Percentiles rank a stretch among this genome's conserved stretches.
phyloP scores from a whole-genome alignment of 306 rosid genomes.

The Prunus mira region DNA sequence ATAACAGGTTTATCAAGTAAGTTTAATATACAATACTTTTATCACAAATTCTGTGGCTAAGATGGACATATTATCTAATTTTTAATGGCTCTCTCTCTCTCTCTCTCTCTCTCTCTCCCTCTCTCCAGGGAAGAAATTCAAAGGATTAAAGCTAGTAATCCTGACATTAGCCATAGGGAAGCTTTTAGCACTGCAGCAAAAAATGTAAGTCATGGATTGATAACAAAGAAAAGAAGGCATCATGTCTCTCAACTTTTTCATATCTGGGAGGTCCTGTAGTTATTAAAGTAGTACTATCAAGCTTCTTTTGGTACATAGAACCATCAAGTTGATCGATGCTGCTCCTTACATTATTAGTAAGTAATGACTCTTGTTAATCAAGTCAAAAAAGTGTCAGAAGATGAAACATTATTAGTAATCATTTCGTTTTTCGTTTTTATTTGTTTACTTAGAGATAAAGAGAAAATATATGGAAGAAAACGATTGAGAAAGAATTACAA shows the following conservation, averaged over 20 bases:
- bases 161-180: constrained; percentile 93
- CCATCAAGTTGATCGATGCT: background rate
- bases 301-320: background rate
- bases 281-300: background rate
- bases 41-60: background rate
- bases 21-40: constrained; percentile 15
- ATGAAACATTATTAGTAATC: no score
- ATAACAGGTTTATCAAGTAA: constrained; percentile 92
- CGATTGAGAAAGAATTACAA: no score
- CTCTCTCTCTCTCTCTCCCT: constrained; percentile 8
- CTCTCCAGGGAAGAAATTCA: constrained; percentile 89
- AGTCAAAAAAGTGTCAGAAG: background rate
- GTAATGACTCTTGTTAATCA: background rate
- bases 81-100: background rate
- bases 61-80: background rate
- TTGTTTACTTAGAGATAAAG: no score
- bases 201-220: constrained; percentile 60
- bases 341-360: background rate
- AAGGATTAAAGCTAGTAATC: constrained; percentile 93
- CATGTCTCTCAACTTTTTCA: background rate
- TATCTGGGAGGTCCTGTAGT: background rate
- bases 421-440: no score
- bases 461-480: no score
- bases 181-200: constrained; percentile 98
- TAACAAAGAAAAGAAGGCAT: background rate